Evolutionary conservation across 345 rosid genomes (phyloP).

Genomic region (Linum tenue): DNA sequence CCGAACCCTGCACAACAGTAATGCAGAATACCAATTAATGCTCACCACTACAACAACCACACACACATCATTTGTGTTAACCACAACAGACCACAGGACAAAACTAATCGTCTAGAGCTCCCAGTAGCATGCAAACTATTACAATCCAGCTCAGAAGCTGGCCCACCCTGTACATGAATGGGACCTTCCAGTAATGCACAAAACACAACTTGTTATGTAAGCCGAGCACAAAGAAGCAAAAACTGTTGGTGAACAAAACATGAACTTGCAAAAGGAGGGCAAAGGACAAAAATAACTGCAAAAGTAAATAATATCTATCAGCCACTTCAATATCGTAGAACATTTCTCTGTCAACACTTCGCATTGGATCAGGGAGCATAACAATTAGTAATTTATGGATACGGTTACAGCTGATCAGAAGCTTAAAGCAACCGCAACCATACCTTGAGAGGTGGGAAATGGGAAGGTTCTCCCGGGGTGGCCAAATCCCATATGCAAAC

Average conservation of each 20-base stretch:
- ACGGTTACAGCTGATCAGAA: not conserved
- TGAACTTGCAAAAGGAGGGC: not conserved
- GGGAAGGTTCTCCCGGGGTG: slow-evolving; percentile 66
- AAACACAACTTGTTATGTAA: too few relatives aligned
- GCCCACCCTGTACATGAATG: too few relatives aligned
- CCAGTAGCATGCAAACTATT: not conserved
- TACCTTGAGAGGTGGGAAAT: slow-evolving; percentile 82
- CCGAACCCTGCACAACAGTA: slow-evolving; percentile 59
- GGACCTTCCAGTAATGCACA: too few relatives aligned
- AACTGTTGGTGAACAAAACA: too few relatives aligned
- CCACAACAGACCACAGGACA: not conserved
- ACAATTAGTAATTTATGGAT: not conserved
- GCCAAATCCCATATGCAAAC: slow-evolving; percentile 91
- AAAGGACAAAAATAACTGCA: not conserved
- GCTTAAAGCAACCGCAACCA: not conserved
- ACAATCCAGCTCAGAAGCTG: not conserved
- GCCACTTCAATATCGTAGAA: not conserved
- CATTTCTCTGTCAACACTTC: not conserved
- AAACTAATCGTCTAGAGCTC: not conserved
- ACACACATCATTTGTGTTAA: not conserved
- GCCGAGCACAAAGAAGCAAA: too few relatives aligned
- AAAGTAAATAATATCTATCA: not conserved
- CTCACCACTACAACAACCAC: not conserved
- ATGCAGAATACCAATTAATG: not conserved
- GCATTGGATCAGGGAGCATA: not conserved